A percentile compares a stretch with the other conserved stretches of the same genome.
These are phyloP conservation scores for Daldinia decipiens DNA, from an alignment of 495 filamentous ascomycete species.

Conservation along the genomic window DNA sequence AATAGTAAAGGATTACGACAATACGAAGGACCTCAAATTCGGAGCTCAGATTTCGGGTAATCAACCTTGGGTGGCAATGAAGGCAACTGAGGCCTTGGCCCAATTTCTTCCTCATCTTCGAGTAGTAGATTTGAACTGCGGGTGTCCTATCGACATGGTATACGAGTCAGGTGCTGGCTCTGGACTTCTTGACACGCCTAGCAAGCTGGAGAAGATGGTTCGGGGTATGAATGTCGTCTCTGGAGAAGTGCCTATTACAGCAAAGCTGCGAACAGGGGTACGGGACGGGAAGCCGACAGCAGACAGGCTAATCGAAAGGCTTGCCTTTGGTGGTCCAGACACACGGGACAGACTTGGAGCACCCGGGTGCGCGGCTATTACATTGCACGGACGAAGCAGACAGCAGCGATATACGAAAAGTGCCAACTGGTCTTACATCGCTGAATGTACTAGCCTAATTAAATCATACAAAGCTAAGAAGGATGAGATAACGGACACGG, in stretches of 20 bases:
- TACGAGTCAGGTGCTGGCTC: conserved; percentile 88
- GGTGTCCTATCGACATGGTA: conserved; percentile 94
- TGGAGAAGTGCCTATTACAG: conserved; percentile 85
- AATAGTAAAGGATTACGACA: conserved; percentile 77
- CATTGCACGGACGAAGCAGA: conserved; percentile 89
- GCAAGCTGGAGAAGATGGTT: conserved; percentile 89
- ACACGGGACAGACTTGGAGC: conserved; percentile 69
- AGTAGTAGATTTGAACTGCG: conserved; percentile 93
- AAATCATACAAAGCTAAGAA: conserved; percentile 74
- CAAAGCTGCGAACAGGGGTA: conserved; percentile 94
- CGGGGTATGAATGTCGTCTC: conserved; percentile 95
- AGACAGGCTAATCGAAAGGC: conserved; percentile 80
- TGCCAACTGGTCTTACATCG: conserved; percentile 94
- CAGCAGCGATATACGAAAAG: conserved; percentile 91
- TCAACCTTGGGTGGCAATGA: conserved; percentile 86
- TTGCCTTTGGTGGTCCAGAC: conserved; percentile 80
- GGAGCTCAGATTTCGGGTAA: conserved; percentile 91
- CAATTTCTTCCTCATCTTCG: conserved; percentile 80
- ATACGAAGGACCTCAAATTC: conserved; percentile 83
- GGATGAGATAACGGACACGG: conserved; percentile 75
- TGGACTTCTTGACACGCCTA: conserved; percentile 85
- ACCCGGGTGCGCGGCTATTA: conserved; percentile 88
- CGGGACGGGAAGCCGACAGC: conserved; percentile 82
- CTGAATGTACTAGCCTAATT: conserved; percentile 86
- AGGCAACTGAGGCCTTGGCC: conserved; percentile 83